Evolutionary conservation across 2,329 filamentous ascomycete genomes (phyloP).

Genomic region (Colletotrichum graminicola): DNA sequence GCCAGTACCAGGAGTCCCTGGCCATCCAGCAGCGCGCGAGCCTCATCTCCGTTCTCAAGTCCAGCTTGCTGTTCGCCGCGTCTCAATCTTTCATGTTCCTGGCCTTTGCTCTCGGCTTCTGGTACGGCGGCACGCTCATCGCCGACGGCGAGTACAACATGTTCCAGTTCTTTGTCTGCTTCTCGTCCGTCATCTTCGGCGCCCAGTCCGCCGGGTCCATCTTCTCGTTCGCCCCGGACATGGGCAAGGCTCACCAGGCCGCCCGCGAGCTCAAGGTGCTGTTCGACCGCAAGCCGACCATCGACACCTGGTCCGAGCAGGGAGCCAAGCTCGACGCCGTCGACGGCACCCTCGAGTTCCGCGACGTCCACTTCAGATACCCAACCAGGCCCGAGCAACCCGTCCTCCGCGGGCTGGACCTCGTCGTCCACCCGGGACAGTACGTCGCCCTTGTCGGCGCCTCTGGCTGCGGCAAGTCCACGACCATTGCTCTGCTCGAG

Average conservation of each 20-base stretch:
- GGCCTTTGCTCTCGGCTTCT: constrained; percentile 89
- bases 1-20: constrained; percentile 76
- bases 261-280: constrained; percentile 84
- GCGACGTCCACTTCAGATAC: constrained; percentile 93
- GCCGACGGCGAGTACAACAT: constrained; percentile 77
- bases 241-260: constrained; percentile 91
- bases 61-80: constrained; percentile 83
- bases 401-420: constrained; percentile 87
- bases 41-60: constrained; percentile 79
- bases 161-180: constrained; percentile 94
- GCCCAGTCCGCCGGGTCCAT: constrained; percentile 91
- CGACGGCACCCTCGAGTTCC: constrained; percentile 87
- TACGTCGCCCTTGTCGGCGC: constrained; percentile 94
- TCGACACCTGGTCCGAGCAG: constrained; percentile 83
- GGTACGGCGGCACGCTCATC: constrained; percentile 87
- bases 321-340: constrained; percentile 73
- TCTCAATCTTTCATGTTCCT: constrained; percentile 88
- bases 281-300: constrained; percentile 83
- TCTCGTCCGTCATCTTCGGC: constrained; percentile 88
- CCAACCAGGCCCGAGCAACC: constrained; percentile 91
- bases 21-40: constrained; percentile 75
- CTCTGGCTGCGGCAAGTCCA: constrained; percentile 93
- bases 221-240: constrained; percentile 91
- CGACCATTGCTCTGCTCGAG: constrained; percentile 90
- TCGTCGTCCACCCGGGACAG: constrained; percentile 80